Base-by-base conservation (phyloP, 2,329 filamentous ascomycete genomes). In the Fusarium sp. region DNA sequence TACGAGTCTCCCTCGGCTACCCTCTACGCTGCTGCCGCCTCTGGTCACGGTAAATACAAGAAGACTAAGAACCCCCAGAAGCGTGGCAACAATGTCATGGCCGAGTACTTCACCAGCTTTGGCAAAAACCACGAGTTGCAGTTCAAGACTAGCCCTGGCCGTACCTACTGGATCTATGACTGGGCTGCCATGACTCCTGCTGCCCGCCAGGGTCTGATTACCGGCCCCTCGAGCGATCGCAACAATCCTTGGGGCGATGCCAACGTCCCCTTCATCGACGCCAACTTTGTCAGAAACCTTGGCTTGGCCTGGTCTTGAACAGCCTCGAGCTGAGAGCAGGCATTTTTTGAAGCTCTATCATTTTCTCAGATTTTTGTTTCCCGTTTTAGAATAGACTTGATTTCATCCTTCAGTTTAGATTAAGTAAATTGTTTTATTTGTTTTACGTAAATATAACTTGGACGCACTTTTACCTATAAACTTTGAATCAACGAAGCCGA, bases 181-280 rank as follows among this genome's bases (percentile, higher is more conserved):
- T 82, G 78, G 78, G 79, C 80, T 49, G 70, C 60, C n/a, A 68
- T 81, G 56, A 66, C 76, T 3, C 47, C 68, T 2, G 73, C 66
- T 9, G 73, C 76, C 8, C 70, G 72, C 42, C 71, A 64, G 12
- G 79, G 77, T 0, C 69, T 82, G 5, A 57, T 66, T 32, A 70
- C 65, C 5, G 72, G 76, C 11, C 73, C 80, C 60, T 81, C 80
- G 65, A 79, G 79, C 2, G 41, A 41, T 25, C 46, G 35, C 6
- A 57, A 66, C 29, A 71, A 76, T 5, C 73, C 80, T 58, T 81
- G 80, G 67, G 79, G 79, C 3, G 46, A 31, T 26, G 79, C 78
- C 6, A 79, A 72, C 54, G 75, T 79, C 35, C 77, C 79, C 1
- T 78, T 81, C 58, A 79, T 73, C 12, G 67, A 74, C 5, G 50